Evolutionary conservation across 2,329 filamentous ascomycete genomes (phyloP), one percentile per base, ranked within the genome.

Genomic region (Colletotrichum endophyticum): DNA sequence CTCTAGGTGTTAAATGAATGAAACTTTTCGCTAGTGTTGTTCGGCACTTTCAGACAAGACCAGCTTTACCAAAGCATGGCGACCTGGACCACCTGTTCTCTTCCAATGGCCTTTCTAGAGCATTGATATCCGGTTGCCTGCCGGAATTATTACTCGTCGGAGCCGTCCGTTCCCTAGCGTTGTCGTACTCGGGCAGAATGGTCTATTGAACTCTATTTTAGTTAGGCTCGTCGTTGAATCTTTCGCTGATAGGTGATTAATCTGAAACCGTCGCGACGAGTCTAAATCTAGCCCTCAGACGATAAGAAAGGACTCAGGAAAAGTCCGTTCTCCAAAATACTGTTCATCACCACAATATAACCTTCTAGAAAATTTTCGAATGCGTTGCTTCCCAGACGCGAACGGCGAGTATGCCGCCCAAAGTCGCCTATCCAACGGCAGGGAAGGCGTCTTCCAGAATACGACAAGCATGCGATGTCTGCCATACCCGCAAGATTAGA

Each of bases 381-480:
- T 53, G 44, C n/a, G 6, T 13, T 53, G 11, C 44, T 8, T 22
- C 12, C n/a, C n/a, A 53, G 11, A 53, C 44, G 44, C 44, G 44
- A 53, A 53, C n/a, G 44, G 44, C n/a, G n/a, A 53, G 11, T 7
- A 53, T 53, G 44, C 44, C 44, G n/a, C 44, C 44, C n/a, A 53
- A 22, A 53, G 44, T 22, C 11, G 44, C 44, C 22, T 13, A 59
- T 59, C 5, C 56, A 28, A 27, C 56, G 6, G 27, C 56, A 59
- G 56, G 56, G 32, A 64, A 34, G 61, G 28, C 61, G 8, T 64
- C 61, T 36, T 32, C 61, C 61, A 80, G 81, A 72, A 78, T 81
- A 16, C 79, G 77, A 63, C 81, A 84, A 62, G 83, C 83, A 1
- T 84, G 83, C 30, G 83, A 84, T 64, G 62, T 78, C 13, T 84